Evolutionary conservation across 2,329 filamentous ascomycete species (phyloP), one percentile per base, ranked within the genome.

Genomic region (Eurotiales sp.): DNA sequence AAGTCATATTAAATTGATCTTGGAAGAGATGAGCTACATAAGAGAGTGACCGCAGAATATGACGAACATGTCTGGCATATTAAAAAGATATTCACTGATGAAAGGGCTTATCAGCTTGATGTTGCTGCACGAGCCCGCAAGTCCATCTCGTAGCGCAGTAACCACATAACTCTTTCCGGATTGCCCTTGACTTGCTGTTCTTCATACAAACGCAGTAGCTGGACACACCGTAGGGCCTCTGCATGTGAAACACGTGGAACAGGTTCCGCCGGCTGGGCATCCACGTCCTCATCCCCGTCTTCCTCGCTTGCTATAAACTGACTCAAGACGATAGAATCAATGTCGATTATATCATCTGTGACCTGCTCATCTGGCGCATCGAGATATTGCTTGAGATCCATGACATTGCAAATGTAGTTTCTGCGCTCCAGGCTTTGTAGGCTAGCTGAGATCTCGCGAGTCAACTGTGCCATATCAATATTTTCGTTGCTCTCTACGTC

Each of bases 321-420:
- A 44, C 42, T 44, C 10, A 53, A 21, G 17, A 49, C 46, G 8
- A 43, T 22, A 11, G 32, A 47, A 12, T 53, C 51, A 17, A 55
- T 36, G 30, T 53, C 34, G 7, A 50, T 32, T 3, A 47, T 1
- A 19, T 19, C 39, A 41, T 55, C 51, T 25, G 50, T 37, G 22
- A 50, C 46, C n/a, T 46, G 19, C 30, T 55, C 54, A 22, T 56
- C 48, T n/a, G 39, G 17, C 2, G 39, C 34, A 39, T 52, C 19
- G 8, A 56, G 15, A 30, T 49, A 52, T 25, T 46, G 8, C 8
- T 34, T 8, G 15, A 46, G 30, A 30, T 45, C 39, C 46, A 56
- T 52, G 8, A 51, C 32, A 17, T 46, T 40, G 8, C 43, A 25
- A 8, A 56, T 41, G 14, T 37, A 37, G 15, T 45, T 42, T 40